These are phyloP conservation scores for Fusarium sp. DNA, from an alignment of 2,329 filamentous ascomycete species.

Conservation along the genomic window DNA sequence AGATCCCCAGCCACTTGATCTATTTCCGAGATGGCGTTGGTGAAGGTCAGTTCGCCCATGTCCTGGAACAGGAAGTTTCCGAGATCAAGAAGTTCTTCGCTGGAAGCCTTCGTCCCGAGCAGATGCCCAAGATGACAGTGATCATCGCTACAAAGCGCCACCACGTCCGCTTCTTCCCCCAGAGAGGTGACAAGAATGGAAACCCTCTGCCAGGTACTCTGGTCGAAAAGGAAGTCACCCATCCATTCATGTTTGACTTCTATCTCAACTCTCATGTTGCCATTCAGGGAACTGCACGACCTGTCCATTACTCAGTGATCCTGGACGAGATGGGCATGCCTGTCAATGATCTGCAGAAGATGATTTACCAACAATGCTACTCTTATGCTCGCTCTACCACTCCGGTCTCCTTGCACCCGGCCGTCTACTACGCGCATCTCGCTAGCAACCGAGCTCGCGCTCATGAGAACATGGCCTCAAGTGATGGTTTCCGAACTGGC, in stretches of 20 bases:
- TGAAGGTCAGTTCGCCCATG: slow-evolving; percentile 84
- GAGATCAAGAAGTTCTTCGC: slow-evolving; percentile 74
- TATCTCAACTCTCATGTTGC: slow-evolving; percentile 74
- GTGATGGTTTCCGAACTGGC: slow-evolving; percentile 57
- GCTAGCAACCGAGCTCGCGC: slow-evolving; percentile 82
- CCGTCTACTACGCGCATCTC: slow-evolving; percentile 95
- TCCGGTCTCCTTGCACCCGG: slow-evolving; percentile 87
- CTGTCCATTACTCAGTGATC: slow-evolving; percentile 92
- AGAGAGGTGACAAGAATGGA: slow-evolving; percentile 75
- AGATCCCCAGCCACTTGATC: slow-evolving; percentile 77
- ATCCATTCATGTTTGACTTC: slow-evolving; percentile 92
- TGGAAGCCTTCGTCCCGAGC: slow-evolving; percentile 48
- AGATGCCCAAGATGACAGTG: slow-evolving; percentile 79
- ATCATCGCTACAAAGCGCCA: slow-evolving; percentile 94
- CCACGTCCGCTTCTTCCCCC: slow-evolving; percentile 92
- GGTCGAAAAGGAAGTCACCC: slow-evolving; percentile 89
- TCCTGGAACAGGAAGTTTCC: slow-evolving; percentile 81
- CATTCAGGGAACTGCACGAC: slow-evolving; percentile 93
- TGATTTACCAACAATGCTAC: slow-evolving; percentile 96
- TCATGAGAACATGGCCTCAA: slow-evolving; percentile 70
- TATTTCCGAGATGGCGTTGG: slow-evolving; percentile 95
- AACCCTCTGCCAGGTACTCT: slow-evolving; percentile 90
- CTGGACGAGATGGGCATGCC: slow-evolving; percentile 79
- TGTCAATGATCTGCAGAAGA: slow-evolving; percentile 78
- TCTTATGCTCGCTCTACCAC: slow-evolving; percentile 93